Evolutionary conservation across 192 early-diverging fungal species (phyloP), one percentile per base, ranked within the genome.

Genomic region (Mortierella claussenii): DNA sequence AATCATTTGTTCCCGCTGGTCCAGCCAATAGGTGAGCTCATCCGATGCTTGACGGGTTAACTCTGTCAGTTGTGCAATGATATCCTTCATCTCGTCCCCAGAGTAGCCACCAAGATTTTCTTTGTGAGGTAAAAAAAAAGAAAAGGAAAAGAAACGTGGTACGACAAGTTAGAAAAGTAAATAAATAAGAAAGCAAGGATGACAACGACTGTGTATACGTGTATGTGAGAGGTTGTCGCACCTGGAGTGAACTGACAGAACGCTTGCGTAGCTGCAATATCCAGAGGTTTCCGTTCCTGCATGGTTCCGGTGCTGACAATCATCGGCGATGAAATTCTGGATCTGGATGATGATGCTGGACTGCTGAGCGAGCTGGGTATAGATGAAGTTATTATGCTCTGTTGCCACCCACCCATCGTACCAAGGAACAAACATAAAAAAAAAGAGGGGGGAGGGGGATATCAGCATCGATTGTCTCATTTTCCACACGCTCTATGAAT

Each of bases 1-100:
- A 48, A 85, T 79, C 47, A 86, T 68, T 42, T 86, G 83, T 47
- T 88, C 87, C 46, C 87, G 74, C 60, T 88, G 87, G 60, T 88
- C 87, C 45, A 88, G 69, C 58, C 84, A 79, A 58, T 83, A 83
- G 20, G 80, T 81, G 20, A 88, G 69, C 47, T 82, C 80, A 18
- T 86, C 85, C 17, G 80, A 80, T 1, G 87, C 79, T 52, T 88
- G 87, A 27, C 81, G 80, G 18, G 82, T 80, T 15, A 85, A 55
- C 36, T 81, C 61, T 15, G 79, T 75, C 30, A 88, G 43, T 40
- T 82, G 79, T 0, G 63, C 68, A n/a, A 83, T 69, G 26, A 88
- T 81, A 6, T 83, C 69, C 47, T 80, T 74, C 46, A 88, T 71
- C 54, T 88, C 81, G 4, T 78, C 75, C 31, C 68, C 76, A 10